These are phyloP conservation scores for Talaromyces pinophilus DNA, from an alignment of 2,329 filamentous ascomycete species.

Conservation along the genomic window DNA sequence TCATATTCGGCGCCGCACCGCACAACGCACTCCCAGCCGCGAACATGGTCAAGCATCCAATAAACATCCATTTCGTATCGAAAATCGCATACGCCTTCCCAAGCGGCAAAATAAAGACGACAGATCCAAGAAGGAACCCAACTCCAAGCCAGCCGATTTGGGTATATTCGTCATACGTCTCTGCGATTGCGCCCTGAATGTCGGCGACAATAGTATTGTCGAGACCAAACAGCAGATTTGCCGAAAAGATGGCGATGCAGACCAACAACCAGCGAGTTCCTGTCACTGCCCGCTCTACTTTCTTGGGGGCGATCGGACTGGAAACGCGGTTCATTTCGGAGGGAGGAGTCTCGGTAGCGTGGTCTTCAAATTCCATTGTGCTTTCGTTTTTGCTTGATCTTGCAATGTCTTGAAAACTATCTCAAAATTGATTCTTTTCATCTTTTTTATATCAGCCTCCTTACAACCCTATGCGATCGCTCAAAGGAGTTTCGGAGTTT, in stretches of 20 bases:
- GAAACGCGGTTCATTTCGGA: background rate
- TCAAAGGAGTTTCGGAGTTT: background rate
- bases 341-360: background rate
- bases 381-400: background rate
- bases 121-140: conserved; percentile 47
- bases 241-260: conserved; percentile 37
- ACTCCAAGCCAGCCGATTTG: conserved; percentile 49
- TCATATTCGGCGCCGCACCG: conserved; percentile 47
- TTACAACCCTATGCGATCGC: no score
- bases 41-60: conserved; percentile 35
- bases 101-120: conserved; percentile 41
- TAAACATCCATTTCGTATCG: conserved; percentile 48
- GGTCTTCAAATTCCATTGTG: background rate
- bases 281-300: background rate
- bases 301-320: background rate
- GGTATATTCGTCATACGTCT: conserved; percentile 40
- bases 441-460: background rate
- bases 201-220: conserved; percentile 55
- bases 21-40: conserved; percentile 42
- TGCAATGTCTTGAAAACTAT: background rate
- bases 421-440: background rate
- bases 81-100: conserved; percentile 47
- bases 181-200: conserved; percentile 47
- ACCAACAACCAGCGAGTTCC: conserved; percentile 26
- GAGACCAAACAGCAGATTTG: conserved; percentile 39